Percentiles rank a stretch among this genome's conserved stretches.
These are phyloP conservation scores for Sporothrix dimorphospora DNA, from an alignment of 2,329 filamentous ascomycete species.

Conservation along the genomic window DNA sequence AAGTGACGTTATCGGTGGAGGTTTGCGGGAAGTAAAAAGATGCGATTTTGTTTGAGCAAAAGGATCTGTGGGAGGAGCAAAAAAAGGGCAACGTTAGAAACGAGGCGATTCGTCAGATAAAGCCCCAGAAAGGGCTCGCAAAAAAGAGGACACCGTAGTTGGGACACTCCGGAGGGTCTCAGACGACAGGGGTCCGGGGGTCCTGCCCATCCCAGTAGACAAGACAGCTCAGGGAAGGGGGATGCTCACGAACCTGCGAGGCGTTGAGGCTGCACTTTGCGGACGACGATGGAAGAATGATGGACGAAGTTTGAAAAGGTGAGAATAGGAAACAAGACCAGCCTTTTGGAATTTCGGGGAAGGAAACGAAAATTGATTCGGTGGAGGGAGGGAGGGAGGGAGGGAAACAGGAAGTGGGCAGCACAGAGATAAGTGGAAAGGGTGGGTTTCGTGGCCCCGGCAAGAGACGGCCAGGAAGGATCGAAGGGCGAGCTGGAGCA, in stretches of 20 bases:
- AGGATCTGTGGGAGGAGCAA: constrained; percentile 23
- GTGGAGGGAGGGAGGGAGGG: constrained; percentile 3
- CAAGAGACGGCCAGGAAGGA: not conserved
- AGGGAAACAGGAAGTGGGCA: constrained; percentile 25
- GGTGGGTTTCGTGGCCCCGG: constrained; percentile 24
- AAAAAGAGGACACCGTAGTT: constrained; percentile 31
- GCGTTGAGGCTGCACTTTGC: constrained; percentile 26
- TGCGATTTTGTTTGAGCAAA: not conserved
- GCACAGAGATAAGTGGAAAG: constrained; percentile 27
- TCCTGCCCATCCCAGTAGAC: not conserved
- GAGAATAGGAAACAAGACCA: not conserved
- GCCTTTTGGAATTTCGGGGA: not conserved
- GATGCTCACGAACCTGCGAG: constrained; percentile 19
- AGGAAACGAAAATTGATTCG: constrained; percentile 23
- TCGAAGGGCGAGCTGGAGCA: constrained; percentile 20
- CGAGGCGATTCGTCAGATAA: constrained; percentile 25
- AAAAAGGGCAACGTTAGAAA: constrained; percentile 8
- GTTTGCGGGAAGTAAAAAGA: constrained; percentile 17
- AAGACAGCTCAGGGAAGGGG: not conserved
- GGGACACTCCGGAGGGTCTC: constrained; percentile 12
- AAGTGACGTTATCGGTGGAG: constrained; percentile 16
- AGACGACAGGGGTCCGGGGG: not conserved
- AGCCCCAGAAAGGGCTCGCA: constrained; percentile 15
- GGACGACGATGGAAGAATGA: constrained; percentile 11
- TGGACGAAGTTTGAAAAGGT: not conserved